Evolutionary conservation across 306 rosid genomes (phyloP), one percentile per base, ranked within the genome.

Genomic region (Dalbergia cochinchinensis): DNA sequence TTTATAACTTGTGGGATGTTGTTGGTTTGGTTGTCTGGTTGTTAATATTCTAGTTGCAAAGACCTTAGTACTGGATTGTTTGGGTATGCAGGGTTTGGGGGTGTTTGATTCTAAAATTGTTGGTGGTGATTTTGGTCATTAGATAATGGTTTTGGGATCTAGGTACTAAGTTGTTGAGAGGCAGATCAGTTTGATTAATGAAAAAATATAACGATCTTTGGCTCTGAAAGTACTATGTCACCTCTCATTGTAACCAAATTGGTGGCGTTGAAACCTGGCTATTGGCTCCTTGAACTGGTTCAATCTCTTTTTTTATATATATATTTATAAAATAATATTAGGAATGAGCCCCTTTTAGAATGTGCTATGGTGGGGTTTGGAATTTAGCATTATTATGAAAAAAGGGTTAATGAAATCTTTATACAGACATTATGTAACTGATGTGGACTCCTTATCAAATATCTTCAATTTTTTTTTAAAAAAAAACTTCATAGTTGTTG

Each of bases 401-500:
- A 65, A 26, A 47, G n/a, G 33, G 12, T 47, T 18, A 45, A 64
- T 74, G 20, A 69, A 16, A 69, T 61, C 53, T 31, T 6, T 39
- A 15, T 31, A 62, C 9, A 4, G 5, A 63, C 18, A 62, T 33
- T 15, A 67, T 77, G 57, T 53, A 53, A 33, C 14, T 53, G 54
- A 69, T 63, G 62, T 33, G 11, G 12, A 62, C 53, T 54, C n/a
- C 44, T 6, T 5, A 61, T n/a, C 13, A 54, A 65, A 37, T n/a
- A 57, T 18, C 50, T 44, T 31, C 42, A 34, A 20, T 26, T 34
- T 58, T 18, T 18, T 41, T 67, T 74, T 3, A 69, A 68, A 60
- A 47, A 44, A 47, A 47, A 18, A 69, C 39, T 51, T 50, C 67
- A 71, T 64, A 19, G 73, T 65, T 71, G 78, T 55, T 7, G 83